Percentiles rank a stretch among this genome's conserved stretches.
Evolutionary conservation across 139 green algal genomes (phyloP).

Genomic region (Helicosporidium sp.): DNA sequence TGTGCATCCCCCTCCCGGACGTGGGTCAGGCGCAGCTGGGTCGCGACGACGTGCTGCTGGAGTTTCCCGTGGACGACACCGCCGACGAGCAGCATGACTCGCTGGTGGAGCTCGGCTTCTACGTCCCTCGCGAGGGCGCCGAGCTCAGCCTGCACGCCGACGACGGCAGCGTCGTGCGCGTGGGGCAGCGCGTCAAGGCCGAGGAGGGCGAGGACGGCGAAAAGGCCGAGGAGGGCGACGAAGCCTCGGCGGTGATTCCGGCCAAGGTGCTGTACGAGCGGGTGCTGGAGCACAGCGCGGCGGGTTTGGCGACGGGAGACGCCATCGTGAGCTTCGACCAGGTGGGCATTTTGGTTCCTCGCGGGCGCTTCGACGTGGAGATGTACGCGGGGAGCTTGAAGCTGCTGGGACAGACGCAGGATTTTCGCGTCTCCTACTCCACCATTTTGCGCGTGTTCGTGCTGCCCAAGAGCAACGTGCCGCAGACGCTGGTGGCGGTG

Average conservation of each 20-base stretch:
- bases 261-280: conserved; percentile 37
- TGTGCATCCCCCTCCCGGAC: conserved; percentile 66
- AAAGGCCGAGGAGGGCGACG: conserved; percentile 8
- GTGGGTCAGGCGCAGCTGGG: conserved; percentile 36
- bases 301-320: conserved; percentile 39
- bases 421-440: conserved; percentile 86
- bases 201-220: conserved; percentile 7
- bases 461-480: conserved; percentile 64
- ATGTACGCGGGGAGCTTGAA: conserved; percentile 40
- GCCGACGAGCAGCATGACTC: conserved; percentile 43
- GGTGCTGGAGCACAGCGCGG: conserved; percentile 32
- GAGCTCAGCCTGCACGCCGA: conserved; percentile 12
- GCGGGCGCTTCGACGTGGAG: conserved; percentile 59
- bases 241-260: neutral
- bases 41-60: conserved; percentile 75
- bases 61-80: conserved; percentile 82
- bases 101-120: conserved; percentile 73
- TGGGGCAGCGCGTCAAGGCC: conserved; percentile 2
- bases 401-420: conserved; percentile 53
- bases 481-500: conserved; percentile 75
- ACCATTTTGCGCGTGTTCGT: conserved; percentile 74
- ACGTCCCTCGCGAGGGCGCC: conserved; percentile 25
- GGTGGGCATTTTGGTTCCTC: conserved; percentile 48
- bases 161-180: conserved; percentile 8
- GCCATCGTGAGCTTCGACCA: conserved; percentile 54